Evolutionary conservation across 805 yeast species (phyloP).

Genomic region (Candida parachauliodes): DNA sequence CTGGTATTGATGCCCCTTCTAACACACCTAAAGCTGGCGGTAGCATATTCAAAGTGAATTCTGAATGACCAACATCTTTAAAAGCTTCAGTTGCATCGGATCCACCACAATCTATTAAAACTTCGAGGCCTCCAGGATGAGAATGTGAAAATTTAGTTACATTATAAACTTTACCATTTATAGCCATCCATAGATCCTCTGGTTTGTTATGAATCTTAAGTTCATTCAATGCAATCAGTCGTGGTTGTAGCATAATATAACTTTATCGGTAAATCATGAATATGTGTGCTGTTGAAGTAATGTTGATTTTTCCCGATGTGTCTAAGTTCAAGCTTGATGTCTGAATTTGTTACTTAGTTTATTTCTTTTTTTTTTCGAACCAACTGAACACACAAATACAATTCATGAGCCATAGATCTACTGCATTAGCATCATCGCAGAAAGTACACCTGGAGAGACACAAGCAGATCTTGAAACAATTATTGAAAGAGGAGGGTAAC

Average conservation of each 20-base stretch:
- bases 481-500: slow-evolving; percentile 76
- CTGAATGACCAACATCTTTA: slow-evolving; percentile 41
- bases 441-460: slow-evolving; percentile 50
- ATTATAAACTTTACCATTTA: slow-evolving; percentile 78
- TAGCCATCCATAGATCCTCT: slow-evolving; percentile 80
- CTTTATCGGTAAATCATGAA: slow-evolving; percentile 3
- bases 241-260: neutral
- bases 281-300: too few relatives aligned
- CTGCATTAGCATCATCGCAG: slow-evolving; percentile 40
- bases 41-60: slow-evolving; percentile 30
- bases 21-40: slow-evolving; percentile 18
- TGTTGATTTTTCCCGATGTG: neutral
- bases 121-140: slow-evolving; percentile 79
- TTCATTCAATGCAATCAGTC: slow-evolving; percentile 35
- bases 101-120: slow-evolving; percentile 78
- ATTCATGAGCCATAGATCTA: slow-evolving; percentile 14
- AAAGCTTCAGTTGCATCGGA: slow-evolving; percentile 69
- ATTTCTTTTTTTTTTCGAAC: neutral
- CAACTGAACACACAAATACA: too few relatives aligned
- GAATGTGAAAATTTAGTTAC: slow-evolving; percentile 64
- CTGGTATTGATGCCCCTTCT: neutral
- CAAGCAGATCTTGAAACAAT: slow-evolving; percentile 67
- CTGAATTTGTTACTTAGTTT: neutral
- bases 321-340: neutral
- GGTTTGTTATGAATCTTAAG: slow-evolving; percentile 69